Evolutionary conservation across 176 grass and related monocot genomes (phyloP), one percentile per base, ranked within the genome.

Genomic region (Aegilops sharonensis): DNA sequence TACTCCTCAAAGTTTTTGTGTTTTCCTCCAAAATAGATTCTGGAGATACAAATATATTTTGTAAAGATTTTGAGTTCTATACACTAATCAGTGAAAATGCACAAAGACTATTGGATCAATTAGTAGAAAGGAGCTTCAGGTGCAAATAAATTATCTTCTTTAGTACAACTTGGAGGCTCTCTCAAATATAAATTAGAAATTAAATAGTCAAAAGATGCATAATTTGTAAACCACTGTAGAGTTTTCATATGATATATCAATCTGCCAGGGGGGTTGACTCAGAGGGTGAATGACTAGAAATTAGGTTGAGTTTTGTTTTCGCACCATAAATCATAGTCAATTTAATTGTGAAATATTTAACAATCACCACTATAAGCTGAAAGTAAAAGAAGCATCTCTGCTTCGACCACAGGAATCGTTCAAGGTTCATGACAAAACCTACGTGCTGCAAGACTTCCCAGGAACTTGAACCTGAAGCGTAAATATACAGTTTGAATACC

Each of bases 21-120:
- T 77, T 95, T 81, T 90, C 89, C 64, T 85, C 89, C 82, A 95
- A 72, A 68, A 88, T 67, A 80, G 66, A 89, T 89, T 95, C 95
- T 98, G 61, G 30, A 11, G 63, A 17, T 61, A 42, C 17, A 24
- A 76, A 80, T 21, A 8, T 24, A 77, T 76, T 48, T 68, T 57
- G 14, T 72, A 85, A 45, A 39, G 10, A 68, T n/a, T 30, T 5
- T 20, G 15, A 11, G 21, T 64, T 17, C 54, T 59, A 30, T 74
- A 86, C 10, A 13, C 59, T 61, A 75, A 85, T 15, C 37, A 83
- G 78, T 66, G 42, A 63, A 86, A 71, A 79, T 25, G 66, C 42
- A 91, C 9, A 35, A 62, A 42, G 31, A 64, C 8, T 31, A 42
- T 20, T 84, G 6, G 70, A 62, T 70, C 10, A 77, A 25, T 8